Percentiles rank a stretch among this genome's conserved stretches.
These are phyloP conservation scores for Neocallimastix lanati DNA, from an alignment of 192 early-diverging fungal species.

Conservation along the genomic window DNA sequence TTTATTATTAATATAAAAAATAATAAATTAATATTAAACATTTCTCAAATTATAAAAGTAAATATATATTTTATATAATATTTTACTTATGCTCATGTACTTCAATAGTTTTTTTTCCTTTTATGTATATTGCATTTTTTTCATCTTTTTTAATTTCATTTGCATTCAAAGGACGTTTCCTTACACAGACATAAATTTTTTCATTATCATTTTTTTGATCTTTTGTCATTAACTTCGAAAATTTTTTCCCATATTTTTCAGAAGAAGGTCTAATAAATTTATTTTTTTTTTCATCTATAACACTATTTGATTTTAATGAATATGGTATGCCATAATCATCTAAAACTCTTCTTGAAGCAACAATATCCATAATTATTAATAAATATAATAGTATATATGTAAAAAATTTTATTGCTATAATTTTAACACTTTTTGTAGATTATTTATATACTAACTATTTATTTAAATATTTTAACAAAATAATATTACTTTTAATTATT, in stretches of 20 bases:
- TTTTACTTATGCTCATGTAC: slow-evolving; percentile 83
- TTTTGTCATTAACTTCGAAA: background rate
- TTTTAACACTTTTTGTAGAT: no score
- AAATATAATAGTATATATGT: no score
- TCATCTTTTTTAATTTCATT: slow-evolving; percentile 69
- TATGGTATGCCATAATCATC: background rate
- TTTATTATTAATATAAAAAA: no score
- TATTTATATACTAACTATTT: no score
- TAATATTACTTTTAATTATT: no score
- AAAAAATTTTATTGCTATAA: no score
- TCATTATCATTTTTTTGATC: slow-evolving; percentile 14
- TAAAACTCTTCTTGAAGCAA: background rate
- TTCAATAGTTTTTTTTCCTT: slow-evolving; percentile 45
- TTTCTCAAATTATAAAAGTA: no score
- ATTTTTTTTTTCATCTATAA: background rate
- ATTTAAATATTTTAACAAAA: no score
- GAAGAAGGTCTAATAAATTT: background rate
- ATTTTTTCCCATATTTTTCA: background rate
- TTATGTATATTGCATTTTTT: slow-evolving; percentile 57
- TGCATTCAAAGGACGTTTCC: slow-evolving; percentile 79
- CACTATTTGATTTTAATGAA: background rate
- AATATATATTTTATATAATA: no score
- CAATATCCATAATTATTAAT: background rate
- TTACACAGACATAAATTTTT: slow-evolving; percentile 88
- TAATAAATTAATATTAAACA: no score